Evolutionary conservation across 139 green algal species (phyloP).

Genomic region (Volvox africanus): DNA sequence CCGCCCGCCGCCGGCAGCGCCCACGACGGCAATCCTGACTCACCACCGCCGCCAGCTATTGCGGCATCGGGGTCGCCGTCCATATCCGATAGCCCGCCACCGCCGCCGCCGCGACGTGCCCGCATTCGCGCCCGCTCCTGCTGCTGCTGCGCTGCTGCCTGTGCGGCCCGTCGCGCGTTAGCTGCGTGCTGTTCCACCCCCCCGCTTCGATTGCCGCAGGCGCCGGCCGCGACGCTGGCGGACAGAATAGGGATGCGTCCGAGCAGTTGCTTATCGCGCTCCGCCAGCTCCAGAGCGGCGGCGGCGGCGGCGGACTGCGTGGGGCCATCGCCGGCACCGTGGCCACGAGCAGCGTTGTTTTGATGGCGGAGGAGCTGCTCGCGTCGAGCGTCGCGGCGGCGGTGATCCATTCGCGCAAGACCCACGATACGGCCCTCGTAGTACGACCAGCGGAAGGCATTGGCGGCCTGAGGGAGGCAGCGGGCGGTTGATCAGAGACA

Average conservation of each 20-base stretch:
- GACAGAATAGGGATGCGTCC: neutral
- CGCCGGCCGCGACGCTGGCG: neutral
- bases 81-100: neutral
- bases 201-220: neutral
- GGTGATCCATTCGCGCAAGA: constrained; percentile 13
- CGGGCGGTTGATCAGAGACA: too few species aligned
- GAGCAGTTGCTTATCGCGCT: constrained; percentile 18
- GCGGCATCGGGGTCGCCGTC: neutral
- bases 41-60: neutral
- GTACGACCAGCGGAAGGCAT: constrained; percentile 38
- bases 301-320: neutral
- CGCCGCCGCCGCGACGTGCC: neutral
- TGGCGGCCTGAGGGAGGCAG: constrained; percentile 3
- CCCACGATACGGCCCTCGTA: constrained; percentile 41
- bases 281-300: constrained; percentile 8
- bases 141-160: neutral
- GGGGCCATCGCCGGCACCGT: neutral
- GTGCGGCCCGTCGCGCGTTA: neutral
- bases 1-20: constrained; percentile 18
- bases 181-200: neutral
- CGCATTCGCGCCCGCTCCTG: constrained; percentile 6
- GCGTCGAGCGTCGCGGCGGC: neutral
- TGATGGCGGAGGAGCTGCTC: constrained; percentile 5
- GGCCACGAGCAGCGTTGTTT: constrained; percentile 17
- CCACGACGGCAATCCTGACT: constrained; percentile 2